Conservation (phyloP, 192 early-diverging fungal species). For the Gryganskiella cystojenkinii region DNA sequence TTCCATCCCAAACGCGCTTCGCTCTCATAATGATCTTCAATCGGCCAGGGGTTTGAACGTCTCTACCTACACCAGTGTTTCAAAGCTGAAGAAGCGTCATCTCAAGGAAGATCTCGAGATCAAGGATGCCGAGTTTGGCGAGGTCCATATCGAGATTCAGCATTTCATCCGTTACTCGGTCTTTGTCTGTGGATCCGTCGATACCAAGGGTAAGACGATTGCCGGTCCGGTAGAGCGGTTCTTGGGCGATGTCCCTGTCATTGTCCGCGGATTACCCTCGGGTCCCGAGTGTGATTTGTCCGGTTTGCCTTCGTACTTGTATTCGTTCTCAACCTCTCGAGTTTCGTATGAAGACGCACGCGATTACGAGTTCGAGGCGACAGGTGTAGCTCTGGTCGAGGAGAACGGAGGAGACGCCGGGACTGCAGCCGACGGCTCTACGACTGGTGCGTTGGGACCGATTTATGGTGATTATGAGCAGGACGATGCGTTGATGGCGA, state of each 20-base stretch:
- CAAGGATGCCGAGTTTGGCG: constrained; percentile 45
- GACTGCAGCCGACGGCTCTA: constrained; percentile 13
- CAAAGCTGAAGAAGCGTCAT: constrained; percentile 23
- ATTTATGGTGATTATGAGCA: constrained; percentile 50
- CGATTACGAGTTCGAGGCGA: constrained; percentile 44
- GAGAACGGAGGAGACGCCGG: neutral
- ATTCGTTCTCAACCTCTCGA: constrained; percentile 49
- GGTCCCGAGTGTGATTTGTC: constrained; percentile 45
- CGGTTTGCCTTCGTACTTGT: constrained; percentile 35
- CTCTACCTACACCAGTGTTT: constrained; percentile 20
- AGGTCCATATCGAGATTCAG: constrained; percentile 39
- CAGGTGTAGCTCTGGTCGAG: neutral
- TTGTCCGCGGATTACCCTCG: constrained; percentile 30
- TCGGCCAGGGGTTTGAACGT: constrained; percentile 26
- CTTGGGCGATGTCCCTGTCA: constrained; percentile 31
- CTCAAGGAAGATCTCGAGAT: constrained; percentile 31
- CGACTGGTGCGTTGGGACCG: constrained; percentile 8
- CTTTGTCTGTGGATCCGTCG: constrained; percentile 38
- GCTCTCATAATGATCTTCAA: constrained; percentile 29
- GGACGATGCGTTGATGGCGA: constrained; percentile 47
- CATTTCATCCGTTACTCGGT: constrained; percentile 49
- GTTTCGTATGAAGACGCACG: constrained; percentile 44
- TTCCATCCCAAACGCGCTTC: constrained; percentile 27
- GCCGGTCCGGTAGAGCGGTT: constrained; percentile 17
- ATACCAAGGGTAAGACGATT: constrained; percentile 29